phyloP scores from a whole-genome alignment of 1,284 basidiomycete genomes.

The Golubevia pallescens region DNA sequence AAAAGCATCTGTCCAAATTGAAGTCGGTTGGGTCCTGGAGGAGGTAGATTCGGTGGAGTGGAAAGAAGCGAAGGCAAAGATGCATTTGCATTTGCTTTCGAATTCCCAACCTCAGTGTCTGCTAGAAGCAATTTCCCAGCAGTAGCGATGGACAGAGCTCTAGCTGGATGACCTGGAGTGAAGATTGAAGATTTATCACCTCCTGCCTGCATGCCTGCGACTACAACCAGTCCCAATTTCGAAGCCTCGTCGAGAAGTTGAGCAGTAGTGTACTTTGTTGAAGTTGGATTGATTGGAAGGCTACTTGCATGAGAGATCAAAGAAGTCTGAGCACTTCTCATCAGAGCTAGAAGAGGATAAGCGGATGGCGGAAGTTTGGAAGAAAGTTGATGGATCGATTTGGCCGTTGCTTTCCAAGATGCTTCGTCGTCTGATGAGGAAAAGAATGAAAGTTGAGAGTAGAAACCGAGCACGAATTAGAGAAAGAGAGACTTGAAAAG shows the following conservation, averaged over 20 bases:
- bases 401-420: constrained; percentile 72
- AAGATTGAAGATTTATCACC: constrained; percentile 67
- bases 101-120: constrained; percentile 68
- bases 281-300: constrained; percentile 65
- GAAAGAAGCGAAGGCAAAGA: constrained; percentile 4
- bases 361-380: constrained; percentile 64
- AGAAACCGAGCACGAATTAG: not conserved
- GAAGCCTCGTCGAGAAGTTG: constrained; percentile 25
- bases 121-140: constrained; percentile 80
- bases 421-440: constrained; percentile 69
- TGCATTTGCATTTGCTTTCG: constrained; percentile 6
- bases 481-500: constrained; percentile 8
- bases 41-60: constrained; percentile 67
- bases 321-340: constrained; percentile 74
- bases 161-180: constrained; percentile 76
- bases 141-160: constrained; percentile 78
- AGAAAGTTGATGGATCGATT: constrained; percentile 70
- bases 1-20: constrained; percentile 73
- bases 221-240: constrained; percentile 68
- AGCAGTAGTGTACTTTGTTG: constrained; percentile 24
- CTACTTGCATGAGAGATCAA: constrained; percentile 67
- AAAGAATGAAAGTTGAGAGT: no score
- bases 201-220: constrained; percentile 68
- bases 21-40: constrained; percentile 72
- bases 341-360: constrained; percentile 78